Evolutionary conservation across 306 rosid species (phyloP).

Genomic region (Boehmeria nivea): DNA sequence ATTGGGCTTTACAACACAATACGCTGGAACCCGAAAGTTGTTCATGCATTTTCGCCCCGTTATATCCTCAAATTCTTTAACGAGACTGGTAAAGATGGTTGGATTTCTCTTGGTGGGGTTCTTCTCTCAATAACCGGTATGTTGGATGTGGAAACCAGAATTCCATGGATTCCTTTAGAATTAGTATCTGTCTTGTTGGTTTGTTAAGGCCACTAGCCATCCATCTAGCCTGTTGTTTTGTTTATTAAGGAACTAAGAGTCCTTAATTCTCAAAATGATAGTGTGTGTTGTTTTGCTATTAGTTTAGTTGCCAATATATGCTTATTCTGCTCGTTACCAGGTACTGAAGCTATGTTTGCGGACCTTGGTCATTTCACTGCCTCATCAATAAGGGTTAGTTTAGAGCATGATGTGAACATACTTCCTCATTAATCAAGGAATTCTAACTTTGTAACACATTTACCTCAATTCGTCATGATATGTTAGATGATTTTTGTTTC

Average conservation of each 20-base stretch:
- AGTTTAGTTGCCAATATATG: conserved; percentile 3
- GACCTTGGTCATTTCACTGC: conserved; percentile 96
- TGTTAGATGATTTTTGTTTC: too few relatives aligned
- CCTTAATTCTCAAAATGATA: too few relatives aligned
- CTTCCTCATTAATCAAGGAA: neutral
- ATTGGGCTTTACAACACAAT: conserved; percentile 72
- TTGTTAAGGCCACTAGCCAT: too few relatives aligned
- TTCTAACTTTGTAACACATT: too few relatives aligned
- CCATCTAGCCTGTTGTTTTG: conserved; percentile 6
- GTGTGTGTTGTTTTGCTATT: neutral
- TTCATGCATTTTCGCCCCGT: conserved; percentile 61
- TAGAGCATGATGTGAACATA: neutral
- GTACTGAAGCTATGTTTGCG: conserved; percentile 91
- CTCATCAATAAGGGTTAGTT: conserved; percentile 68
- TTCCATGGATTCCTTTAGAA: conserved; percentile 2
- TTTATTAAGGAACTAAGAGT: neutral
- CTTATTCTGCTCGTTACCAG: conserved; percentile 31
- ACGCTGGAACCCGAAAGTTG: conserved; percentile 61
- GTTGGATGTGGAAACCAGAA: conserved; percentile 30
- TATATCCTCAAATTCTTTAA: conserved; percentile 61
- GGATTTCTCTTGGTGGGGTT: conserved; percentile 85
- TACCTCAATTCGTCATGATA: too few relatives aligned
- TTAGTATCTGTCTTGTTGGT: conserved; percentile 7
- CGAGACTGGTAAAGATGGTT: conserved; percentile 71
- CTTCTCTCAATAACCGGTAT: conserved; percentile 82